These are phyloP conservation scores for Tylopilus plumbeoviolaceoides DNA, from an alignment of 768 basidiomycete genomes.

Conservation along the genomic window DNA sequence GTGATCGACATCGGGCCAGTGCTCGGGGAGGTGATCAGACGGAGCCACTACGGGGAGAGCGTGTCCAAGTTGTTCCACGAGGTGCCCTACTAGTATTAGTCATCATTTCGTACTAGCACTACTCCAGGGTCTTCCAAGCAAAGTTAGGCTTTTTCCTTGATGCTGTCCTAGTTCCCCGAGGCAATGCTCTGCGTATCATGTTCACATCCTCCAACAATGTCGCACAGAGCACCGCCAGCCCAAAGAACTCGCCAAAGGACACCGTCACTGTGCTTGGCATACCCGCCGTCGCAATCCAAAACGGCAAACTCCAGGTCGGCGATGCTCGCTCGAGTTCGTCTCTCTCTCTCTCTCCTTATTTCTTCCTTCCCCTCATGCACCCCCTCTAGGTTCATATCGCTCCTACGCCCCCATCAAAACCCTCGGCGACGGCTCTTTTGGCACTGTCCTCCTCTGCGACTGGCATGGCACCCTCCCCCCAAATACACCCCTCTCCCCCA, in stretches of 20 bases:
- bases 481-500: conserved; percentile 85
- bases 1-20: conserved; percentile 94
- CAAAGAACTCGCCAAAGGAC: conserved; percentile 40
- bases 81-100: conserved; percentile 65
- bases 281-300: conserved; percentile 70
- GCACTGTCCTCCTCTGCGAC: conserved; percentile 98
- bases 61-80: conserved; percentile 87
- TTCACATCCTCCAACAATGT: conserved; percentile 32
- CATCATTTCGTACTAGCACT: conserved; percentile 1
- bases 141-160: background rate
- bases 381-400: conserved; percentile 65
- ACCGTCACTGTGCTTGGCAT: conserved; percentile 67
- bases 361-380: conserved; percentile 1
- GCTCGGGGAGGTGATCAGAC: conserved; percentile 91
- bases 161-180: conserved; percentile 24
- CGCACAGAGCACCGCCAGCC: conserved; percentile 16
- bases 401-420: conserved; percentile 95
- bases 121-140: background rate
- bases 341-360: conserved; percentile 5
- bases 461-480: conserved; percentile 96
- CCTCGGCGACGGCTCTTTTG: conserved; percentile 97
- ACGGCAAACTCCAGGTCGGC: conserved; percentile 70
- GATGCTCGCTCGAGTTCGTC: conserved; percentile 65
- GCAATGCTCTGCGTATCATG: conserved; percentile 35
- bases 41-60: conserved; percentile 97